Conservation (phyloP, 208 protist genomes). For the Tritrichomonas foetus region DNA sequence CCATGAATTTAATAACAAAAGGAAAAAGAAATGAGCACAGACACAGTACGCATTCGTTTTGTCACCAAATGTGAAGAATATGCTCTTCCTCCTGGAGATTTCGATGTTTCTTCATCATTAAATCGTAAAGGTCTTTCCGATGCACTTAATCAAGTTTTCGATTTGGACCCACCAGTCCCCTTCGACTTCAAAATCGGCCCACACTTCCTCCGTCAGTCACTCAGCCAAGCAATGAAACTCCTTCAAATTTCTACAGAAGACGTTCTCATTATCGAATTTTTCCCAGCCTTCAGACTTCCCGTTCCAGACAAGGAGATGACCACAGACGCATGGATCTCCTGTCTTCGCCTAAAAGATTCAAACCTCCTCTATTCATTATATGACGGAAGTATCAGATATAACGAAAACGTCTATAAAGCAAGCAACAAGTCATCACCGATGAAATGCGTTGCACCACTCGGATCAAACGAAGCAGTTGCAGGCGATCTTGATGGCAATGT, state of each 20-base stretch:
- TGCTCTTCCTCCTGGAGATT: conserved; percentile 7
- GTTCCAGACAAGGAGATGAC: neutral
- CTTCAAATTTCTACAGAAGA: conserved; percentile 24
- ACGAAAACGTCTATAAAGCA: neutral
- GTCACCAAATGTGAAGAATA: neutral
- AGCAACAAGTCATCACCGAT: neutral
- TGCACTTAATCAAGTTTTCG: conserved; percentile 21
- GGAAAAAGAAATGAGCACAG: too few relatives aligned
- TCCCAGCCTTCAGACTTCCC: conserved; percentile 3
- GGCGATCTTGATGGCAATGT: neutral
- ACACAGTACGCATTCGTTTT: conserved; percentile 1
- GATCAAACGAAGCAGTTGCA: neutral
- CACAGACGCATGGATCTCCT: conserved; percentile 23
- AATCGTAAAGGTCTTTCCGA: conserved; percentile 37
- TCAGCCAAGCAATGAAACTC: neutral
- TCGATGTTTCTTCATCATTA: neutral
- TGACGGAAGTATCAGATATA: neutral
- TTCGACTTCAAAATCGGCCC: conserved; percentile 23
- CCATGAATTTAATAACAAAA: too few relatives aligned
- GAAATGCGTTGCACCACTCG: neutral
- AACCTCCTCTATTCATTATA: neutral
- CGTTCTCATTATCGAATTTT: neutral
- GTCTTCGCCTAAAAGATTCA: neutral
- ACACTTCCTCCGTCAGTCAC: neutral
- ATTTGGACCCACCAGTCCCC: neutral